Base-by-base conservation (phyloP, 139 green algal species). In the Chlamydomonas urium region DNA sequence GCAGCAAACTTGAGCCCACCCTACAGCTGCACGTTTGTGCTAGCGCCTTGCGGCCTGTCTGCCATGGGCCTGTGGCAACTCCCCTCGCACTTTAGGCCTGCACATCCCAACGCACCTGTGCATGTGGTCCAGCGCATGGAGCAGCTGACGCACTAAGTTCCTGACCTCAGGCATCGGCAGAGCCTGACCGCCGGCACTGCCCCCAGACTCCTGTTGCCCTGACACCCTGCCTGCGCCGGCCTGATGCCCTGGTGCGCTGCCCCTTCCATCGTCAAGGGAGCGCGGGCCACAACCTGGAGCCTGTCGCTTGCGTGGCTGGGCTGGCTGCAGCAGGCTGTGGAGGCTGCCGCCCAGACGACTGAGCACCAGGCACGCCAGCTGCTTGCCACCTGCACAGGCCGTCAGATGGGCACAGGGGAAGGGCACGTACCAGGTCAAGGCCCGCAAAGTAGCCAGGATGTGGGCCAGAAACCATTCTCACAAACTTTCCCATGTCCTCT, bases 51-150 rank as follows among this genome's bases (percentile, higher is more conserved):
- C n/a, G n/a, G n/a, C n/a, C n/a, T n/a, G 14, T 53, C 45, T 53
- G 45, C 45, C 17, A 17, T 53, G 17, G 45, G 45, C 14, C 45
- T 14, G 17, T 17, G 45, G n/a, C n/a, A n/a, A n/a, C n/a, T n/a
- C n/a, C n/a, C n/a, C n/a, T n/a, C n/a, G n/a, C n/a, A n/a, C n/a
- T n/a, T n/a, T n/a, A 53, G 17, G 17, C 45, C 17, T 14, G 14
- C 45, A 53, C 14, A 53, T n/a, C 45, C 10, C 19, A 65, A 65
- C 56, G 19, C 56, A 65, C 56, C 56, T 47, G 60, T 68, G 60
- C 60, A 68, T 42, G 28, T 45, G 21, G 60, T 42, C 10, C 6
- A 68, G 60, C 31, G 60, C 60, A 28, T 33, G 60, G 8, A 68
- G 33, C 31, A 47, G 4, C 31, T 68, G 17, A 14, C 60, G 14